Evolutionary conservation across 1,284 basidiomycete species (phyloP).

Genomic region (Microbotryomycetes sp.): DNA sequence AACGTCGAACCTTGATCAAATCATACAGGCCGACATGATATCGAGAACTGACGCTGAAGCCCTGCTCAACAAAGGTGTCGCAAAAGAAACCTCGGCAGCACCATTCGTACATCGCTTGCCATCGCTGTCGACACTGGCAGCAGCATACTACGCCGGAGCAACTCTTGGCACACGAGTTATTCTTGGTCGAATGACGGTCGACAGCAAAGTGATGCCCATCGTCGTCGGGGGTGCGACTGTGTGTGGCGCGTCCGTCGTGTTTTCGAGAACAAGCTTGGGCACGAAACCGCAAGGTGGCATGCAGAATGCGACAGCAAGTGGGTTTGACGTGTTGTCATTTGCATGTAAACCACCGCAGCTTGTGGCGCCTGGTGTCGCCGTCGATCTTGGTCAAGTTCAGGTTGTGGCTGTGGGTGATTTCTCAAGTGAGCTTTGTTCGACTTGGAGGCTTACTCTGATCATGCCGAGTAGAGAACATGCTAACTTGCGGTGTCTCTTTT

Average conservation of each 20-base stretch:
- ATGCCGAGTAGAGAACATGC: too few relatives aligned
- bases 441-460: too few relatives aligned
- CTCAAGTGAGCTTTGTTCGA: neutral
- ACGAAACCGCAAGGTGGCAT: neutral
- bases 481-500: too few relatives aligned
- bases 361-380: neutral
- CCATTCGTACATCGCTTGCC: conserved; percentile 1
- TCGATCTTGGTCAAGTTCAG: too few relatives aligned
- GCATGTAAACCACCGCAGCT: neutral
- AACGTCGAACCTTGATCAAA: too few relatives aligned
- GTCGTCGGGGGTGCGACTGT: conserved; percentile 1
- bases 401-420: neutral
- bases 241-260: conserved; percentile 1
- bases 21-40: conserved; percentile 8
- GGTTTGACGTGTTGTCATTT: neutral
- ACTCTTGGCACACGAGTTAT: neutral
- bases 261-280: neutral
- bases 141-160: conserved; percentile 7
- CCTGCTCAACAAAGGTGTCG: conserved; percentile 3
- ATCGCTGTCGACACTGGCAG: neutral
- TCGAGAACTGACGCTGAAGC: conserved; percentile 3
- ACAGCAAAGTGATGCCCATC: neutral
- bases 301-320: too few relatives aligned
- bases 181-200: neutral
- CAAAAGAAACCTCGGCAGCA: neutral